Evolutionary conservation across 441 rosid species (phyloP).

Genomic region (Sinapis alba): DNA sequence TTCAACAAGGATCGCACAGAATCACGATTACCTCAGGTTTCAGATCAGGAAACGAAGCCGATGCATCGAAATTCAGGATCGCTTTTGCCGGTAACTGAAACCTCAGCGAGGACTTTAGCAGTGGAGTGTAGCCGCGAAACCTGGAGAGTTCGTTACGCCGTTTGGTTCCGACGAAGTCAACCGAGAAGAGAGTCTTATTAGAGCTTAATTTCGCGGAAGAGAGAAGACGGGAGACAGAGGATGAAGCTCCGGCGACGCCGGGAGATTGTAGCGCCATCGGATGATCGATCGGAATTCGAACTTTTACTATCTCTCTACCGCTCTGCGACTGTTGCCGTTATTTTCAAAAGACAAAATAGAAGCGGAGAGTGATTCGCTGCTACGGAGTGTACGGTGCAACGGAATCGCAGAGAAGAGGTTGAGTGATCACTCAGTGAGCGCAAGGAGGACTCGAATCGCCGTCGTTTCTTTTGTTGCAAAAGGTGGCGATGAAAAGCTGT

Average conservation of each 20-base stretch:
- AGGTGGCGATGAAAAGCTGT: slow-evolving; percentile 6
- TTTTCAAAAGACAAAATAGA: slow-evolving; percentile 25
- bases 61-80: slow-evolving; percentile 43
- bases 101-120: slow-evolving; percentile 34
- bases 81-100: slow-evolving; percentile 42
- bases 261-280: slow-evolving; percentile 39
- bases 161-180: slow-evolving; percentile 64
- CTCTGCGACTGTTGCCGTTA: slow-evolving; percentile 32
- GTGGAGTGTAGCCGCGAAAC: slow-evolving; percentile 35
- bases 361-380: slow-evolving; percentile 2
- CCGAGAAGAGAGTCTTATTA: slow-evolving; percentile 45
- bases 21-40: slow-evolving; percentile 46
- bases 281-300: slow-evolving; percentile 30
- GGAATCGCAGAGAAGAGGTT: slow-evolving; percentile 20
- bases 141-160: slow-evolving; percentile 55
- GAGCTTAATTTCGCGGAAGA: slow-evolving; percentile 43
- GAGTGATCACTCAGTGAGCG: slow-evolving; percentile 18
- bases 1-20: slow-evolving; percentile 1
- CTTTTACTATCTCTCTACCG: not conserved
- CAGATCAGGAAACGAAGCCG: slow-evolving; percentile 41
- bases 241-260: slow-evolving; percentile 36
- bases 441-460: slow-evolving; percentile 22
- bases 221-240: slow-evolving; percentile 58
- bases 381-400: slow-evolving; percentile 13
- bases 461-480: not conserved